Base-by-base conservation (phyloP, 176 grass and related monocot species). In the Carex myosuroides region DNA sequence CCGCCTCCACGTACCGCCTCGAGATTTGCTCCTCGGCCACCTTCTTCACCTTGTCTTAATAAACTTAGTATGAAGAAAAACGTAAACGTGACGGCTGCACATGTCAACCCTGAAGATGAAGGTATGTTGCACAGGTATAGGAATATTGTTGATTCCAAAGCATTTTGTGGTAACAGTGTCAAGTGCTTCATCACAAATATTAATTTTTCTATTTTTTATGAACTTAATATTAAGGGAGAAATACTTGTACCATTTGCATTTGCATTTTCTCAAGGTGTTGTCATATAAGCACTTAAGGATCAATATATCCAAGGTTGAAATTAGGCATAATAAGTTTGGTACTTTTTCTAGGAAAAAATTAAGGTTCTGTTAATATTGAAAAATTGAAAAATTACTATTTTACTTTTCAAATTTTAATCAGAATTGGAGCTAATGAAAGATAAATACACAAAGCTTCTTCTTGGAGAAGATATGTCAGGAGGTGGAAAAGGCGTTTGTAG, bases 381-480 rank as follows among this genome's bases (percentile, higher is more conserved):
- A 35, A 0, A 4, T 3, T 9, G 2, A 8, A n/a, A 70, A 70
- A 70, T 39, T 39, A 39, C 5, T n/a, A 39, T 6, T 67, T 41
- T 68, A 3, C 14, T 70, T 14, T 78, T n/a, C 7, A 32, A 78
- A 78, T 60, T 79, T 8, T 62, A 14, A 83, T 65, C 88, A 97
- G 94, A 97, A 78, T 84, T 97, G 87, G 92, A 97, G 85, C 89
- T 92, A 78, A 97, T 97, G 48, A 97, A 92, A 89, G 94, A 97
- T 89, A 97, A 94, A 80, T 97, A 92, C 84, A 89, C 94, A 7
- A 94, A 97, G 79, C 88, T 97, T 83, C 90, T 97, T 18, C 90
- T 97, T 44, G 92, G 94, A 13, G 94, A 97, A 87, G 94, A 97
- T 89, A 97, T 97, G 94, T 97, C 92, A 12, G 94, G 94, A 73